Evolutionary conservation across 2,329 filamentous ascomycete genomes (phyloP).

Genomic region (Pestalotiopsis sp.): DNA sequence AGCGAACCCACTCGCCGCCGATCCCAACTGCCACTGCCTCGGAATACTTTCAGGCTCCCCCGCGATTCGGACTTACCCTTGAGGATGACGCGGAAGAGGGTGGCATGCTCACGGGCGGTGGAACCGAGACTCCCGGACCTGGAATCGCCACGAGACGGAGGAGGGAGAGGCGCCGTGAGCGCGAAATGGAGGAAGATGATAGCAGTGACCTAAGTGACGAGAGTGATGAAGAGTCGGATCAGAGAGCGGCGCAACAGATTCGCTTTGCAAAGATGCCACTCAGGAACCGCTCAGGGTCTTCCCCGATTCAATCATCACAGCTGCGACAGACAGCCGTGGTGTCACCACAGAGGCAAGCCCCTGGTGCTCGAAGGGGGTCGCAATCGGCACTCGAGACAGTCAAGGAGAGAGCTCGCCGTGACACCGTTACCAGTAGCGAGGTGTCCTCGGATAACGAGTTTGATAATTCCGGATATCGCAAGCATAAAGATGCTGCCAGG

Average conservation of each 20-base stretch:
- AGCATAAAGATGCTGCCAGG: constrained; percentile 62
- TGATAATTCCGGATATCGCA: constrained; percentile 67
- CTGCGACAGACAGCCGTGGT: constrained; percentile 56
- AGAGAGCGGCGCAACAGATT: constrained; percentile 81
- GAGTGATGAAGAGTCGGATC: constrained; percentile 77
- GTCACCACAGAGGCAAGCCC: constrained; percentile 50
- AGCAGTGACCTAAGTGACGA: constrained; percentile 85
- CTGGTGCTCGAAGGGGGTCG: constrained; percentile 63
- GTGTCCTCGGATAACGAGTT: constrained; percentile 83
- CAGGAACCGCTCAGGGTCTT: constrained; percentile 82
- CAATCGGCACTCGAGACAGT: constrained; percentile 71
- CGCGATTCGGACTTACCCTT: constrained; percentile 65
- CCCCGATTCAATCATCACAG: constrained; percentile 74
- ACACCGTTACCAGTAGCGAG: constrained; percentile 82
- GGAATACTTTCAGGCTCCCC: constrained; percentile 78
- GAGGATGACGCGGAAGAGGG: constrained; percentile 75
- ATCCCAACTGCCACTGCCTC: constrained; percentile 82
- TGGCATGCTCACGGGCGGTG: constrained; percentile 70
- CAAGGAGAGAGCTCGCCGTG: constrained; percentile 70
- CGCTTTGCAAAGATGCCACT: constrained; percentile 97
- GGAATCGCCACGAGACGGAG: constrained; percentile 69
- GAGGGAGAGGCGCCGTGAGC: constrained; percentile 64
- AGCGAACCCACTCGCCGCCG: constrained; percentile 82
- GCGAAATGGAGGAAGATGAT: constrained; percentile 83
- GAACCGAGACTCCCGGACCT: constrained; percentile 70